Base-by-base conservation (phyloP, 2,329 filamentous ascomycete genomes). In the Pseudogymnoascus sp. region DNA sequence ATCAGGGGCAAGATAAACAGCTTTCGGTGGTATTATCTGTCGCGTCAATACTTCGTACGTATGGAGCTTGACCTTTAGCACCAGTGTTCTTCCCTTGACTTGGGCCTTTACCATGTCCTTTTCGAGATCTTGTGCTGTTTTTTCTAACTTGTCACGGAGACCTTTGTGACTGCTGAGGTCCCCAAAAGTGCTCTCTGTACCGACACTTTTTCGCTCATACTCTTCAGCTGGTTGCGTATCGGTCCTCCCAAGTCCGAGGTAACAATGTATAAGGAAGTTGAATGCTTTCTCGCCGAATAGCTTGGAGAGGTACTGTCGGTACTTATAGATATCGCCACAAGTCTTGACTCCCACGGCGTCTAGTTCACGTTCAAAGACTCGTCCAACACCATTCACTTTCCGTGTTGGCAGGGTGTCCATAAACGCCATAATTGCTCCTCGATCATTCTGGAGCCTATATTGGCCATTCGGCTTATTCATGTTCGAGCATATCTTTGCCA, bases 381-480 rank as follows among this genome's bases (percentile, higher is more conserved):
- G 85, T 0, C 95, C 95, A n/a, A 99, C 84, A 0, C 95, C 95
- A 68, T 97, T 97, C 47, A 97, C 90, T 72, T 97, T 97, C 36
- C 95, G 84, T 0, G 91, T 92, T 0, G 93, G 88, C 23, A 99
- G 79, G 31, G 87, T 83, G 10, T 83, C 81, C 89, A 97, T 96
- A 72, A 97, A 97, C 0, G 81, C 77, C 83, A 97, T 86, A 65
- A 99, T 91, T 0, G 85, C 81, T 26, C 78, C 77, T 8, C 93
- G 83, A 42, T 96, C 87, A 62, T 82, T 89, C 0, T 88, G 82
- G 1, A 97, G 78, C 8, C 84, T 77, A 69, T 89, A 97, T 72
- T 97, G 95, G 0, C 95, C 95, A 69, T 99, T 96, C 0, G 95
- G 95, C 72, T 99, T 99, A 75, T 97, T 97, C 74, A 89, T 85